Base-by-base conservation (phyloP, 1,139 yeast genomes). In the Hansenula lynferdii region DNA sequence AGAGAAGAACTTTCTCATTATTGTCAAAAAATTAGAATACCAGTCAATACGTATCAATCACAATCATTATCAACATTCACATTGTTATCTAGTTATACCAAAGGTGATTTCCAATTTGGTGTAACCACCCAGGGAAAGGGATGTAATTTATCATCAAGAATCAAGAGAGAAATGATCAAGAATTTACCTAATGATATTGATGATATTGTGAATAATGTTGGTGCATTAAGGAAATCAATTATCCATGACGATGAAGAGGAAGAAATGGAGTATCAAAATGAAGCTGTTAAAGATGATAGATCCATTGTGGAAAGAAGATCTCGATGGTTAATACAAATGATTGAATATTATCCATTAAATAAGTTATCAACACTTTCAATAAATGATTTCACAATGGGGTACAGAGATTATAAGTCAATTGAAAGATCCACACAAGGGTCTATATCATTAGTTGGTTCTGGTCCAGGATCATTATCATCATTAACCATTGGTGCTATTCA, bases 101-200 rank as follows among this genome's bases (percentile, higher is more conserved):
- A 81, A 39, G 95, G 95, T 2, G 80, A 77, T 44, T 77, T 90
- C 60, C 94, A 85, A 58, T 53, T 90, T 38, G 95, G 96, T 0
- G 79, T 90, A 6, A 80, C 94, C 10, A 90, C 97, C 0, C 75
- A 80, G 27, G 96, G 96, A 0, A 84, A 84, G 60, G 97, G 97
- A 2, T 90, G 97, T 62, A 77, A 87, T 42, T 65, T 90, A 41
- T 95, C 96, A 1, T 76, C 81, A 42, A 69, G 96, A 48, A 73
- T 90, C 53, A 82, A 80, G 51, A 66, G 97, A 44, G 95, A 86
- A 49, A 64, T 87, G 24, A 77, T 78, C 2, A 67, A 74, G 37
- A 61, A 72, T 7, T 65, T 90, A 30, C 97, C 97, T 0, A 47
- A 67, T 2, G 76, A 87, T 50, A 75, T 89, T 21, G 90, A 80